A percentile compares a stretch with the other conserved stretches of the same genome.
Conservation (phyloP, 495 filamentous ascomycete genomes). For the Penicillium manginii region DNA sequence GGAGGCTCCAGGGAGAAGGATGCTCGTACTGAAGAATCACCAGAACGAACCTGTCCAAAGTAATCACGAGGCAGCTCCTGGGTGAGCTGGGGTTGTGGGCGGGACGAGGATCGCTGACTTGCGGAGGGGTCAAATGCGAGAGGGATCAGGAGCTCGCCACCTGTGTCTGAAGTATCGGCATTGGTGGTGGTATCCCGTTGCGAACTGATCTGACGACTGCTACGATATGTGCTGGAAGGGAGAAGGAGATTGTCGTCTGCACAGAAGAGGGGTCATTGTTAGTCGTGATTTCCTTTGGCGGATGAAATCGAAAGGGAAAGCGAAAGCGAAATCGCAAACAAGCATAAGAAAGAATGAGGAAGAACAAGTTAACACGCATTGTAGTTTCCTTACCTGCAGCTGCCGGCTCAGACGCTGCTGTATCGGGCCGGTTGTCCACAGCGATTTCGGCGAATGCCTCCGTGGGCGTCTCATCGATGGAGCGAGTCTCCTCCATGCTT, state of each 20-base stretch:
- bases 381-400: conserved; percentile 21
- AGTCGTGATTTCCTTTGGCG: not conserved
- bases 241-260: conserved; percentile 61
- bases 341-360: not conserved
- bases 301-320: not conserved
- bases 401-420: not conserved
- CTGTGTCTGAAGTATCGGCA: conserved; percentile 45
- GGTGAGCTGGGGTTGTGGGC: conserved; percentile 30
- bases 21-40: conserved; percentile 24
- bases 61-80: conserved; percentile 42
- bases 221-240: conserved; percentile 76
- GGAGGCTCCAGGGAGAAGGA: conserved; percentile 22
- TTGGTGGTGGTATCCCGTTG: conserved; percentile 51
- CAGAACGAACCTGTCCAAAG: conserved; percentile 21
- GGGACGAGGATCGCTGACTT: conserved; percentile 56
- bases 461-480: conserved; percentile 65
- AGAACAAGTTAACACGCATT: not conserved
- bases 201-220: conserved; percentile 68
- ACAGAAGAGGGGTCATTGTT: not conserved
- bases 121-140: conserved; percentile 86
- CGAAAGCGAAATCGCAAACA: not conserved
- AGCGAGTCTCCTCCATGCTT: conserved; percentile 63
- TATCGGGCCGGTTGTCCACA: not conserved
- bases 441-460: conserved; percentile 66
- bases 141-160: conserved; percentile 86